A percentile compares a stretch with the other conserved stretches of the same genome.
These are phyloP conservation scores for Claviceps pazoutovae DNA, from an alignment of 2,329 filamentous ascomycete genomes.

Conservation along the genomic window DNA sequence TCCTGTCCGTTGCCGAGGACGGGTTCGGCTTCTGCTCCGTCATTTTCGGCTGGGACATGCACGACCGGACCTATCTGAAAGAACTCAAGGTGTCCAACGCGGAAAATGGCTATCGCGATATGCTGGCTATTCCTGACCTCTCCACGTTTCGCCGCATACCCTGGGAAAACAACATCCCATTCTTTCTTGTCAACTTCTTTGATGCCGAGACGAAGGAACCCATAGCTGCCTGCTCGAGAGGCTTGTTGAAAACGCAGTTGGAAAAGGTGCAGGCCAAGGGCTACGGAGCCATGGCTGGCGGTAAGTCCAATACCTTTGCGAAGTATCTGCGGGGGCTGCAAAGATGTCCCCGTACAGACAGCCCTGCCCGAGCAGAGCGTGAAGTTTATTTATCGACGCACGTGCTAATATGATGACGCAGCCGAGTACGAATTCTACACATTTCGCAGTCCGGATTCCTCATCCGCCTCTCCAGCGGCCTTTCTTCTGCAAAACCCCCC, in stretches of 20 bases:
- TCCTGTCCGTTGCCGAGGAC: conserved; percentile 63
- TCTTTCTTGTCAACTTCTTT: conserved; percentile 72
- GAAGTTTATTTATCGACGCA: background rate
- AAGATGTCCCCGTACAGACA: background rate
- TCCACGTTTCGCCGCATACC: conserved; percentile 69
- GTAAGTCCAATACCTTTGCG: conserved; percentile 34
- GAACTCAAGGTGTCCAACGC: conserved; percentile 82
- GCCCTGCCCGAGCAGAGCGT: background rate
- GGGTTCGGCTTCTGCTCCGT: conserved; percentile 93
- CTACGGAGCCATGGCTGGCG: conserved; percentile 80
- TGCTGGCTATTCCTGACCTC: conserved; percentile 71
- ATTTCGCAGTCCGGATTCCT: conserved; percentile 53
- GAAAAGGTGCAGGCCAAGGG: conserved; percentile 54
- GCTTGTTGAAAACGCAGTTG: conserved; percentile 54
- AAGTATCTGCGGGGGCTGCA: background rate
- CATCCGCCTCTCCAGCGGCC: conserved; percentile 49
- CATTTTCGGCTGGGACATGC: conserved; percentile 95
- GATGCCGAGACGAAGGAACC: conserved; percentile 64
- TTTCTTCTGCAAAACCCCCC: conserved; percentile 64
- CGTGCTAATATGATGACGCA: conserved; percentile 19
- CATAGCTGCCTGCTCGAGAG: conserved; percentile 66
- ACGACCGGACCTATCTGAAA: conserved; percentile 76
- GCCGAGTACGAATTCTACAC: conserved; percentile 95
- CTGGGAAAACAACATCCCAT: conserved; percentile 77
- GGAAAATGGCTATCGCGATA: conserved; percentile 77